phyloP scores from a whole-genome alignment of 768 basidiomycete species.

The Rhodotorula sphaerocarpa region DNA sequence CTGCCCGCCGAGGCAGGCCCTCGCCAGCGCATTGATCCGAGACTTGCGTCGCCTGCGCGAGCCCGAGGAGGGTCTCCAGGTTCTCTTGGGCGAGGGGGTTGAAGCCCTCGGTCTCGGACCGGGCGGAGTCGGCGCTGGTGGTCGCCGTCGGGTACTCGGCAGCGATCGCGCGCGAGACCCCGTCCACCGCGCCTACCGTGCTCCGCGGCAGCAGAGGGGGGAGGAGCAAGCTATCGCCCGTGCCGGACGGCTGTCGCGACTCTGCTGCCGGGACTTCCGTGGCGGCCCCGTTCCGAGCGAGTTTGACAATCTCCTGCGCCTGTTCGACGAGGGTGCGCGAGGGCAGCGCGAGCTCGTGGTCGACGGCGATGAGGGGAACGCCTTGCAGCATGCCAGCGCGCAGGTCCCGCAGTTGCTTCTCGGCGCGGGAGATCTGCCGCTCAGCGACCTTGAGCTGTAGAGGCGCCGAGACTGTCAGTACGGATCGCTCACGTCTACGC shows the following conservation, averaged over 20 bases:
- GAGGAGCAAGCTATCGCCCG: too few species aligned
- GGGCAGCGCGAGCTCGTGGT: conserved; percentile 7
- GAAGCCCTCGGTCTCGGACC: too few species aligned
- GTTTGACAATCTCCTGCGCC: conserved; percentile 8
- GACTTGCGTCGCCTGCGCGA: conserved; percentile 1
- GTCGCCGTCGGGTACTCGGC: too few species aligned
- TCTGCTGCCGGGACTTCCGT: too few species aligned
- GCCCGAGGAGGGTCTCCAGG: background rate
- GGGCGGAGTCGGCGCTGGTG: too few species aligned
- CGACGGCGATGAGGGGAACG: conserved; percentile 1
- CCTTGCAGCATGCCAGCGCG: conserved; percentile 24
- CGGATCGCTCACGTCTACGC: too few species aligned
- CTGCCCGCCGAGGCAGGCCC: too few species aligned
- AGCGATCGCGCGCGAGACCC: too few species aligned
- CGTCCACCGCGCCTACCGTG: too few species aligned
- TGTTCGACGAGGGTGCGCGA: conserved; percentile 1
- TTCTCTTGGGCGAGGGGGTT: background rate
- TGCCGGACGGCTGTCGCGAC: too few species aligned
- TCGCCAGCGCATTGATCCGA: too few species aligned
- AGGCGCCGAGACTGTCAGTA: background rate
- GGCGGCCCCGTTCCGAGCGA: too few species aligned
- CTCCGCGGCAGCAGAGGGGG: background rate
- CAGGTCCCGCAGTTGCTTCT: conserved; percentile 22
- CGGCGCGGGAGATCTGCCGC: background rate
- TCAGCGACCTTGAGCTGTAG: conserved; percentile 11